phyloP scores from a whole-genome alignment of 352 stramenopile species.

The Phytophthora sansomeana region DNA sequence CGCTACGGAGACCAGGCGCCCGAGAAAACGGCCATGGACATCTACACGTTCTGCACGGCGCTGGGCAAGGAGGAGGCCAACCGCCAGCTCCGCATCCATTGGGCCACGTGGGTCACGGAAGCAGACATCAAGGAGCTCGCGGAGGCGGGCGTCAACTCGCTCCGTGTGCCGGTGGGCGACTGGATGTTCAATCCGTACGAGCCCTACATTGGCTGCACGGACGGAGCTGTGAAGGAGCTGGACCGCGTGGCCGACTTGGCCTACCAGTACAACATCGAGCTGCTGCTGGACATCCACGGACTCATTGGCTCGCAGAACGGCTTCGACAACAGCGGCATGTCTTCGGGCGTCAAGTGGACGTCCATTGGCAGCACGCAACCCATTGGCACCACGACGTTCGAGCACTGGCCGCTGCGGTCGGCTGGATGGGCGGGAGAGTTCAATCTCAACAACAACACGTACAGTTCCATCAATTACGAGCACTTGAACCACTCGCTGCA shows the following conservation, averaged over 20 bases:
- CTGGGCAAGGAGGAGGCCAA: constrained; percentile 87
- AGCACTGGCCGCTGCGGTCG: constrained; percentile 91
- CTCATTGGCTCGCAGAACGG: constrained; percentile 94
- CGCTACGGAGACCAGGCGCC: constrained; percentile 76
- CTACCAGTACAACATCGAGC: constrained; percentile 86
- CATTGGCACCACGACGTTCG: constrained; percentile 34
- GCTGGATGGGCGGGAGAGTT: constrained; percentile 94
- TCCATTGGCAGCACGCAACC: constrained; percentile 37
- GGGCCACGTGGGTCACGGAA: constrained; percentile 92
- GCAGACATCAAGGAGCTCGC: constrained; percentile 36
- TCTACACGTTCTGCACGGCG: constrained; percentile 81
- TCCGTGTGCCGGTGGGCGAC: constrained; percentile 33
- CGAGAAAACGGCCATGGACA: constrained; percentile 91
- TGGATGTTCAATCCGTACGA: constrained; percentile 77
- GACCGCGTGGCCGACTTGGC: constrained; percentile 90
- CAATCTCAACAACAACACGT: constrained; percentile 83
- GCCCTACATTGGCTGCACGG: constrained; percentile 93
- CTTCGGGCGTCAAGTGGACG: constrained; percentile 33
- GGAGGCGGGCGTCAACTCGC: constrained; percentile 32
- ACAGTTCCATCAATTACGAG: constrained; percentile 90
- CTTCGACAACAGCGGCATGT: constrained; percentile 95
- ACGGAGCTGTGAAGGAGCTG: constrained; percentile 93
- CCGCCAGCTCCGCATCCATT: constrained; percentile 92
- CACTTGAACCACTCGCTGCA: constrained; percentile 93
- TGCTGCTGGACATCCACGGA: constrained; percentile 95